These are phyloP conservation scores for Pseudocercospora fuligena DNA, from an alignment of 2,329 filamentous ascomycete genomes.

Conservation along the genomic window DNA sequence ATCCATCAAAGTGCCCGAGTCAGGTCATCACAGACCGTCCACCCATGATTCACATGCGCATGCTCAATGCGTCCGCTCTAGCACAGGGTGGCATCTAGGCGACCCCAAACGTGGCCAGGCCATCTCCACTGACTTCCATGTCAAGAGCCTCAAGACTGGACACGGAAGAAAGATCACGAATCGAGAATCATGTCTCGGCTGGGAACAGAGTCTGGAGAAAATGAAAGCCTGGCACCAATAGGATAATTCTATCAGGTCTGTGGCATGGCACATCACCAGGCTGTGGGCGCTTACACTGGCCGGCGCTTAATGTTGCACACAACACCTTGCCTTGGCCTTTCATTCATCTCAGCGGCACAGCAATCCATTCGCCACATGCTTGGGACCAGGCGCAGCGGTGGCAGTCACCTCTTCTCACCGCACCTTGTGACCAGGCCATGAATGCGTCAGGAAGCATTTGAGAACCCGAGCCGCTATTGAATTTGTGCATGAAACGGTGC, in stretches of 20 bases:
- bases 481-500: slow-evolving; percentile 16
- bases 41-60: not conserved
- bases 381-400: not conserved
- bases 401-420: slow-evolving; percentile 14
- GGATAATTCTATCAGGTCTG: not conserved
- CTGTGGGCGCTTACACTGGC: slow-evolving; percentile 28
- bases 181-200: slow-evolving; percentile 16
- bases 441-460: slow-evolving; percentile 4
- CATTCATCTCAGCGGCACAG: slow-evolving; percentile 30
- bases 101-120: not conserved
- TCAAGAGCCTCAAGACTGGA: not conserved
- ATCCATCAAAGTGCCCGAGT: not conserved
- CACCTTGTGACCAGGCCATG: slow-evolving; percentile 13
- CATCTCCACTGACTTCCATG: not conserved
- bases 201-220: slow-evolving; percentile 5
- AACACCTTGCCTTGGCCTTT: slow-evolving; percentile 21
- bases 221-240: slow-evolving; percentile 10
- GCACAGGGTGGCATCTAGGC: not conserved
- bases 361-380: slow-evolving; percentile 33
- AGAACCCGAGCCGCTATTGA: slow-evolving; percentile 28
- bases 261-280: slow-evolving; percentile 12
- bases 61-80: not conserved
- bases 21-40: not conserved
- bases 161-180: slow-evolving; percentile 11
- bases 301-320: slow-evolving; percentile 32